Conservation (phyloP, 192 early-diverging fungal genomes). For the Linnemannia elongata region DNA sequence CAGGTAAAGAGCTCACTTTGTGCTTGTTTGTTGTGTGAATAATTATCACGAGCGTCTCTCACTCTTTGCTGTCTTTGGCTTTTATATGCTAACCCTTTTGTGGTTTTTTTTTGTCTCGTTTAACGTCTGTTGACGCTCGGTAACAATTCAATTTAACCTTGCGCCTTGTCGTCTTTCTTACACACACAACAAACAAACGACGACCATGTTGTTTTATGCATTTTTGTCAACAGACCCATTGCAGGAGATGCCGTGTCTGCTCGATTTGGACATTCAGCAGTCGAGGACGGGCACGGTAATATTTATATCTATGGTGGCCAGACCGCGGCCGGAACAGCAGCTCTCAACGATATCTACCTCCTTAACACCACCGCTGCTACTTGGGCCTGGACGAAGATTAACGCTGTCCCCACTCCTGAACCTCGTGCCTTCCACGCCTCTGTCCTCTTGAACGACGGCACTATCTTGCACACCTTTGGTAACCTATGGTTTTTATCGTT, state of each 20-base stretch:
- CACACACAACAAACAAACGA: background rate
- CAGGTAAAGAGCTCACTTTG: background rate
- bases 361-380: background rate
- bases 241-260: background rate
- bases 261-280: slow-evolving; percentile 31
- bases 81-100: background rate
- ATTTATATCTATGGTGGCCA: slow-evolving; percentile 40
- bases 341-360: slow-evolving; percentile 19
- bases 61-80: background rate
- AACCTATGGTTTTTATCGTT: background rate
- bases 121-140: background rate
- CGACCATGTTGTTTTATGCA: background rate
- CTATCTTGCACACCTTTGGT: slow-evolving; percentile 40
- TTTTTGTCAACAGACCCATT: background rate
- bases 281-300: background rate
- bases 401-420: slow-evolving; percentile 5
- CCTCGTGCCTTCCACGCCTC: slow-evolving; percentile 42
- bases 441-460: slow-evolving; percentile 18
- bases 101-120: background rate
- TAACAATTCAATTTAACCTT: slow-evolving; percentile 6
- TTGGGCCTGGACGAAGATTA: slow-evolving; percentile 30
- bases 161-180: background rate
- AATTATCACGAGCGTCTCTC: background rate
- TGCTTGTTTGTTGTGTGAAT: background rate
- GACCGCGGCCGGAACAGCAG: background rate